phyloP scores from a whole-genome alignment of 2,329 filamentous ascomycete genomes.

The Pseudogymnoascus pannorum region DNA sequence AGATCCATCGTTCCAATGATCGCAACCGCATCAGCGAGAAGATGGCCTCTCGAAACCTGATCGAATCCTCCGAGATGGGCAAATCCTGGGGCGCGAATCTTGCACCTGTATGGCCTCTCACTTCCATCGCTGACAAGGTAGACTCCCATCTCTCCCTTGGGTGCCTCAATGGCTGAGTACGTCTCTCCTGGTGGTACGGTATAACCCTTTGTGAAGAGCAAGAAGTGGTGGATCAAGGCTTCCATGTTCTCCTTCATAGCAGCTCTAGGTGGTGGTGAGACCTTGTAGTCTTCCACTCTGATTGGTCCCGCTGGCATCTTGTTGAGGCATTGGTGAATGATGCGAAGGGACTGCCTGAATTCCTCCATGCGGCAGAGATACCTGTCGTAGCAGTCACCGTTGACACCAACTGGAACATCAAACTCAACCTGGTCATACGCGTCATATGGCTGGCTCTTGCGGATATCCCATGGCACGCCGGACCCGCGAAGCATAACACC shows the following conservation, averaged over 20 bases:
- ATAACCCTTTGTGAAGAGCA: conserved; percentile 98
- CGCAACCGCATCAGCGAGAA: conserved; percentile 92
- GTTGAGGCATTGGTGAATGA: conserved; percentile 98
- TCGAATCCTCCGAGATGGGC: conserved; percentile 93
- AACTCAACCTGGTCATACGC: conserved; percentile 98
- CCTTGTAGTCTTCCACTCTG: conserved; percentile 97
- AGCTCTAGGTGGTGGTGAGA: conserved; percentile 86
- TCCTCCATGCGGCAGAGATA: conserved; percentile 99
- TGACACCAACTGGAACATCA: conserved; percentile 90
- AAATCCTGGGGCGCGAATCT: conserved; percentile 94
- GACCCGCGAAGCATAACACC: conserved; percentile 98
- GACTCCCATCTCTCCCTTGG: conserved; percentile 99
- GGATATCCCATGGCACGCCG: conserved; percentile 91
- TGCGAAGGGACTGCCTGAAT: conserved; percentile 95
- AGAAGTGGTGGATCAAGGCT: conserved; percentile 96
- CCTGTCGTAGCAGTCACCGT: conserved; percentile 98
- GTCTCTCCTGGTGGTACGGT: conserved; percentile 95
- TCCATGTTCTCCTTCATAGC: conserved; percentile 99
- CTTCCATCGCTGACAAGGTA: conserved; percentile 93
- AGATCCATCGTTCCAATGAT: conserved; percentile 89
- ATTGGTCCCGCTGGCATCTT: conserved; percentile 95
- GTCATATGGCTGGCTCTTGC: conserved; percentile 95
- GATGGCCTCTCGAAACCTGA: conserved; percentile 82
- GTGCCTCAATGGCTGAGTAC: conserved; percentile 97
- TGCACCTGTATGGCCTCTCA: conserved; percentile 94